Conservation (phyloP, 163 green algal genomes). For the Scenedesmus sp. region DNA sequence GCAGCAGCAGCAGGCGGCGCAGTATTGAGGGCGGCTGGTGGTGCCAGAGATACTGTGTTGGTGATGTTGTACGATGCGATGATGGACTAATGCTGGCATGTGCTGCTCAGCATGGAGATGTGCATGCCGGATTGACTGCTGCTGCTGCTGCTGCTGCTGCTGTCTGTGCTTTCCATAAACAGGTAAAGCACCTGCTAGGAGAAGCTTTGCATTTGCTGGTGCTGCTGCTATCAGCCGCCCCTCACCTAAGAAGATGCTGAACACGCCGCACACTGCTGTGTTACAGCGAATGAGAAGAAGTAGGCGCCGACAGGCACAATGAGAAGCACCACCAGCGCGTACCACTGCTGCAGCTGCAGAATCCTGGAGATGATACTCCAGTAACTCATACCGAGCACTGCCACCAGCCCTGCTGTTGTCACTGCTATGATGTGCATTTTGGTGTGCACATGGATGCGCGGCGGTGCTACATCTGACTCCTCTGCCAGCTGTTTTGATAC, state of each 20-base stretch:
- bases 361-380: not conserved
- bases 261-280: constrained; percentile 18
- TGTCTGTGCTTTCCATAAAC: no score
- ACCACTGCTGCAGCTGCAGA: not conserved
- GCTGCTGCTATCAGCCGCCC: not conserved
- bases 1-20: not conserved
- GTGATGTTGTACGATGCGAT: no score
- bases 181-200: no score
- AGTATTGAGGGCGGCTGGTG: no score
- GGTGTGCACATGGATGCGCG: not conserved
- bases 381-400: not conserved
- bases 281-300: constrained; percentile 45
- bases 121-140: no score
- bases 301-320: constrained; percentile 18
- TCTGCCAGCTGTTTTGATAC: not conserved
- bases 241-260: constrained; percentile 40
- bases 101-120: no score
- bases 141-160: no score
- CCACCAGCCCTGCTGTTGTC: not conserved
- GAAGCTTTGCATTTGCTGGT: no score
- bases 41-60: no score
- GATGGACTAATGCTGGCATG: no score
- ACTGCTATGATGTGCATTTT: not conserved
- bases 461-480: not conserved
- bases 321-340: not conserved